Conservation (phyloP, 2,329 filamentous ascomycete genomes). For the Fusarium sp. region DNA sequence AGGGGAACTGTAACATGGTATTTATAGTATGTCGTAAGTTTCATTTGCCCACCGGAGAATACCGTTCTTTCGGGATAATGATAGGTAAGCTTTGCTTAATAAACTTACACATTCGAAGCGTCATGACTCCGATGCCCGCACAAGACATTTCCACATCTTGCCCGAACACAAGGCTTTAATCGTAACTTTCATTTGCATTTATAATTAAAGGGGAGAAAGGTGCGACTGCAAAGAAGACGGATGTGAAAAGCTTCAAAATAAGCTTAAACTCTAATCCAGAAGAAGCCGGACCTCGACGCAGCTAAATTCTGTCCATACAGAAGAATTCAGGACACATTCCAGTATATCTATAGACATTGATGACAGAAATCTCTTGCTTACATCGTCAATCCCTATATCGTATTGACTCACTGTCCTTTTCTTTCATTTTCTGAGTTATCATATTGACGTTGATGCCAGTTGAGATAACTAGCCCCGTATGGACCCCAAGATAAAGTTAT, state of each 20-base stretch:
- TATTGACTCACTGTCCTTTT: no score
- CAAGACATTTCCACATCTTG: neutral
- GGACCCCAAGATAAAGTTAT: neutral
- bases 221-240: neutral
- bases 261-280: neutral
- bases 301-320: neutral
- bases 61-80: neutral
- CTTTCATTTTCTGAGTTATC: neutral
- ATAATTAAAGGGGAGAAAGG: neutral
- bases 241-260: neutral
- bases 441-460: neutral
- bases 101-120: neutral
- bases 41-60: neutral
- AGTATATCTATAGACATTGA: no score
- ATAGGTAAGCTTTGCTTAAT: neutral
- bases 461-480: neutral
- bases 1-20: neutral
- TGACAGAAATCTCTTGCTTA: no score
- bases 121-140: neutral
- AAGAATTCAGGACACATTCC: neutral
- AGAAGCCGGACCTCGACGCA: no score
- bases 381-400: no score
- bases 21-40: neutral
- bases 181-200: neutral
- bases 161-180: no score